Percentiles rank a stretch among this genome's conserved stretches.
Conservation (phyloP, 208 protist genomes). For the Wallacemonas collosoma region DNA sequence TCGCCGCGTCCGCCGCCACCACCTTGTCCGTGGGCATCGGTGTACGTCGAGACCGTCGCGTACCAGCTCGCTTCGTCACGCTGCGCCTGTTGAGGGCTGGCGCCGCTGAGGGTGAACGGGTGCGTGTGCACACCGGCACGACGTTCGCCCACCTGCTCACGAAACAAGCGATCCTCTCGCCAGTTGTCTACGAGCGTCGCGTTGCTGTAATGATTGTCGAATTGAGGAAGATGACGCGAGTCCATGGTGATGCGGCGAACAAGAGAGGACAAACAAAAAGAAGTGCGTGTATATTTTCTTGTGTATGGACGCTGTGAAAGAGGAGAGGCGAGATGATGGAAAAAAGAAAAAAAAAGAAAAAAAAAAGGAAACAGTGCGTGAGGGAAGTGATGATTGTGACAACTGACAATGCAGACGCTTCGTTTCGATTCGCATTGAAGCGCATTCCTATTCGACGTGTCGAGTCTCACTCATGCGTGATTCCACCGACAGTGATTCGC, state of each 20-base stretch:
- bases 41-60: slow-evolving; percentile 17
- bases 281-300: background rate
- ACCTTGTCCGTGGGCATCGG: slow-evolving; percentile 28
- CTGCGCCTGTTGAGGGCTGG: background rate
- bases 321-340: too few species aligned
- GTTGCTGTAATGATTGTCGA: slow-evolving; percentile 74
- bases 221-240: slow-evolving; percentile 24
- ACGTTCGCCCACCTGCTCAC: background rate
- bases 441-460: too few species aligned
- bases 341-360: too few species aligned
- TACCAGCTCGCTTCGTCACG: slow-evolving; percentile 7
- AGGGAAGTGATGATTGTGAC: too few species aligned
- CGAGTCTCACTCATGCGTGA: too few species aligned
- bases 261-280: too few species aligned
- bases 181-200: slow-evolving; percentile 74
- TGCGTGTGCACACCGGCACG: background rate
- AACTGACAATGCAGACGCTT: too few species aligned
- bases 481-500: too few species aligned
- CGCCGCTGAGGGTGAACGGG: slow-evolving; percentile 21
- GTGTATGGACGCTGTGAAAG: background rate
- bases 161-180: slow-evolving; percentile 45
- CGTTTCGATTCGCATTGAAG: too few species aligned
- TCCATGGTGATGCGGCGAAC: background rate
- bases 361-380: too few species aligned
- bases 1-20: background rate